A percentile compares a stretch with the other conserved stretches of the same genome.
Evolutionary conservation across 2,329 filamentous ascomycete genomes (phyloP).

Genomic region (Alternaria consortialis): DNA sequence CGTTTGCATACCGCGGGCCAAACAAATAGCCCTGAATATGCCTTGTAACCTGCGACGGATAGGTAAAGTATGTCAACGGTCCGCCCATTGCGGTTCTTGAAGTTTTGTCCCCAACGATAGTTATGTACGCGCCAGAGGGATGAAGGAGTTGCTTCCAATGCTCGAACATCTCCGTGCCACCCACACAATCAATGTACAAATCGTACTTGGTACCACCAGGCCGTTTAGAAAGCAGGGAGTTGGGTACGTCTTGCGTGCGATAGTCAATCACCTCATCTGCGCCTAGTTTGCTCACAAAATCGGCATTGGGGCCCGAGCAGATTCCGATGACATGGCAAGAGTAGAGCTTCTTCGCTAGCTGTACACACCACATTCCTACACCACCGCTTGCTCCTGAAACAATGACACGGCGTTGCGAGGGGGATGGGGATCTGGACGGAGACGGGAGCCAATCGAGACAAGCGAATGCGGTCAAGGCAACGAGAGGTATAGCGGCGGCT

Average conservation of each 20-base stretch:
- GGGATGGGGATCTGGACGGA: background rate
- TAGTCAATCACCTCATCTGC: constrained; percentile 59
- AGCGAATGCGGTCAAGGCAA: constrained; percentile 51
- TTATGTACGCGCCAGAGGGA: constrained; percentile 53
- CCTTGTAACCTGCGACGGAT: constrained; percentile 37
- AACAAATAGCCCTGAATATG: constrained; percentile 34
- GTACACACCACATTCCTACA: constrained; percentile 48
- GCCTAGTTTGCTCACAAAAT: constrained; percentile 58
- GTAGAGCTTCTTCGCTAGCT: constrained; percentile 49
- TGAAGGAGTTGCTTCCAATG: constrained; percentile 40
- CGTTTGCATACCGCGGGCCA: constrained; percentile 43
- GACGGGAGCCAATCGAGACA: constrained; percentile 41
- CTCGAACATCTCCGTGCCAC: constrained; percentile 58
- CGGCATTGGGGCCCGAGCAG: constrained; percentile 59
- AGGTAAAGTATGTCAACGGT: constrained; percentile 43
- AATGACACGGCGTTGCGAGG: constrained; percentile 30
- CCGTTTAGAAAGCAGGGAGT: constrained; percentile 44
- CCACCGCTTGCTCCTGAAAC: constrained; percentile 45
- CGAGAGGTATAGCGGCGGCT: constrained; percentile 48
- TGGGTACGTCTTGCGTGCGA: constrained; percentile 41
- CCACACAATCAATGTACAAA: constrained; percentile 61
- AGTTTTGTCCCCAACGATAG: constrained; percentile 52
- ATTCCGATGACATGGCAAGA: constrained; percentile 58
- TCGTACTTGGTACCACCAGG: constrained; percentile 50
- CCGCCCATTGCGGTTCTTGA: constrained; percentile 52